These are phyloP conservation scores for Dryas alaskensis DNA, from an alignment of 306 rosid species.

Conservation along the genomic window DNA sequence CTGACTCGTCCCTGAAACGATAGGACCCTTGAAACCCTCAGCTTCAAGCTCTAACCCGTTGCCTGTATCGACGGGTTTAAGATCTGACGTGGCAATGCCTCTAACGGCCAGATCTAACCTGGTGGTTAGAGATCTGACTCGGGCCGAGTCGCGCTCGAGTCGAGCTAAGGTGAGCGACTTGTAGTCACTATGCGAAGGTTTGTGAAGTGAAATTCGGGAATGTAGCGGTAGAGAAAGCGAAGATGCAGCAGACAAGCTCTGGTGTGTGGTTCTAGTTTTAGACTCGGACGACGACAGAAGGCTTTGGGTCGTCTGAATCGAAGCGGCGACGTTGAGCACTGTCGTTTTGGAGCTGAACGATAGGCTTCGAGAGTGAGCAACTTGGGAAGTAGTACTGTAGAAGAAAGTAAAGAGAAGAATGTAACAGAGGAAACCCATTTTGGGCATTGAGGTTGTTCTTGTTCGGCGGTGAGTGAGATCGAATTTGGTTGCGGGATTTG, in stretches of 20 bases:
- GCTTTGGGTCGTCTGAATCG: constrained; percentile 31
- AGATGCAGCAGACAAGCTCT: background rate
- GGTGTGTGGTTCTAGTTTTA: background rate
- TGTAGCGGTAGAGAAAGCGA: constrained; percentile 40
- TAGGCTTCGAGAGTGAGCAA: constrained; percentile 36
- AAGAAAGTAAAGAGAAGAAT: constrained; percentile 23
- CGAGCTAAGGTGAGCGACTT: constrained; percentile 49
- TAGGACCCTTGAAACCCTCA: constrained; percentile 44
- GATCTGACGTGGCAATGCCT: constrained; percentile 42
- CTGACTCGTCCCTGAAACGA: constrained; percentile 78
- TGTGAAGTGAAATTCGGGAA: constrained; percentile 53
- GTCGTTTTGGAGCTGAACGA: constrained; percentile 34
- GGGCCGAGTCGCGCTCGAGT: constrained; percentile 77
- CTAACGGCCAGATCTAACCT: constrained; percentile 46
- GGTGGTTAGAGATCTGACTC: constrained; percentile 54
- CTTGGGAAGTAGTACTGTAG: background rate
- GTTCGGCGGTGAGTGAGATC: background rate
- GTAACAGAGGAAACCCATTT: constrained; percentile 24
- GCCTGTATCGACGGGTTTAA: constrained; percentile 27
- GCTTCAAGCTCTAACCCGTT: constrained; percentile 12
- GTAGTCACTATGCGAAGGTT: constrained; percentile 40
- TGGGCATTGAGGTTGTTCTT: constrained; percentile 4
- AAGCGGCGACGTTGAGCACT: constrained; percentile 50
- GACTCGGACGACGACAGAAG: constrained; percentile 18
- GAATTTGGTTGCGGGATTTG: background rate